Base-by-base conservation (phyloP, 1,139 yeast species). In the Yamadazyma diddensiae region DNA sequence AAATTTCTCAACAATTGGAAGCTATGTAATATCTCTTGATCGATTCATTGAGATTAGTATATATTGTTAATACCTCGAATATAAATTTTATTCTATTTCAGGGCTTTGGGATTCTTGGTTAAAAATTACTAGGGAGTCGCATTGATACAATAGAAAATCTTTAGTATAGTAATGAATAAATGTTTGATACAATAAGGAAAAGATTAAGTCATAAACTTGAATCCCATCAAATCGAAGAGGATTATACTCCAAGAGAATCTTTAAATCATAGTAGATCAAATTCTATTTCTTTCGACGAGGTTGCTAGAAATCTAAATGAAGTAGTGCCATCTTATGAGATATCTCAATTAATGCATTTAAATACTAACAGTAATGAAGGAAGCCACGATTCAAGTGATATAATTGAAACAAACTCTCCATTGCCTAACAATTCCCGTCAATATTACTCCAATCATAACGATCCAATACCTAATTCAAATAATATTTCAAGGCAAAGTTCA, bases 1-100 rank as follows among this genome's bases (percentile, higher is more conserved):
- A 90, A 69, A 88, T 92, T 69, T 80, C 86, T 62, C 87, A 84
- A 61, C 95, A 88, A 69, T 81, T 88, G 65, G 96, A 88, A 64
- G 82, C 86, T 51, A 77, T 85, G 68, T 85, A 78, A 66, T 28
- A n/a, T n/a, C n/a, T n/a, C n/a, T n/a, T n/a, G n/a, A n/a, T n/a
- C n/a, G n/a, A n/a, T n/a, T n/a, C n/a, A n/a, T n/a, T n/a, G n/a
- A n/a, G n/a, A n/a, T n/a, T n/a, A n/a, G n/a, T n/a, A n/a, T n/a
- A n/a, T n/a, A n/a, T n/a, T 22, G 15, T 13, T 22, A 5, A 22
- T 7, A 11, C 15, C 15, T 13, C 6, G 25, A n/a, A n/a, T n/a
- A n/a, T n/a, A n/a, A n/a, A n/a, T n/a, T n/a, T n/a, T n/a, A n/a
- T n/a, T n/a, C n/a, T n/a, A n/a, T n/a, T n/a, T n/a, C n/a, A n/a